Conservation (phyloP, 1,284 basidiomycete genomes). For the Gomphus sp. region DNA sequence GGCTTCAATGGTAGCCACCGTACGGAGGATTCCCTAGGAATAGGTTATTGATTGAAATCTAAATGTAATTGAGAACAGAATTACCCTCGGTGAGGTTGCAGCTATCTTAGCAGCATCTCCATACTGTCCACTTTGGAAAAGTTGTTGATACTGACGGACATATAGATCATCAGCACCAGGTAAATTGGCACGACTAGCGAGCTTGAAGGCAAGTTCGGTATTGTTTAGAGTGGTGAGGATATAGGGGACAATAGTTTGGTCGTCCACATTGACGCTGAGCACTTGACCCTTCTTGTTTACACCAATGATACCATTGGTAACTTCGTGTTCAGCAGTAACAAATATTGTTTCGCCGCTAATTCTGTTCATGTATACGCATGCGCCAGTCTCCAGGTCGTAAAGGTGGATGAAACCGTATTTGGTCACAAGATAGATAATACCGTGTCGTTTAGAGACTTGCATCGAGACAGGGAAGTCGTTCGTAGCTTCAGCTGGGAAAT, state of each 20-base stretch:
- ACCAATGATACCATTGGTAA: slow-evolving; percentile 92
- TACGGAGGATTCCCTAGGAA: slow-evolving; percentile 89
- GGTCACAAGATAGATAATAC: slow-evolving; percentile 95
- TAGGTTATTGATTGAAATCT: not conserved
- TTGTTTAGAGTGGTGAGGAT: slow-evolving; percentile 93
- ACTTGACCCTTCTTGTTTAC: slow-evolving; percentile 99
- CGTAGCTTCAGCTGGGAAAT: slow-evolving; percentile 96
- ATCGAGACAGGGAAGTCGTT: slow-evolving; percentile 99
- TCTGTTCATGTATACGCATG: slow-evolving; percentile 99
- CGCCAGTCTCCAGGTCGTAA: slow-evolving; percentile 97
- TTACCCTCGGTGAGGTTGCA: slow-evolving; percentile 88
- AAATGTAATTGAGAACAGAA: slow-evolving; percentile 15
- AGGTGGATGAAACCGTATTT: slow-evolving; percentile 99
- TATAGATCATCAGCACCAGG: slow-evolving; percentile 98
- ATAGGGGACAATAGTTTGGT: slow-evolving; percentile 93
- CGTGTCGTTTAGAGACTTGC: slow-evolving; percentile 97
- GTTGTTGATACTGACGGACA: slow-evolving; percentile 89
- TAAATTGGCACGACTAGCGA: slow-evolving; percentile 93
- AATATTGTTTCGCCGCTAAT: slow-evolving; percentile 99
- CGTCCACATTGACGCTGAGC: slow-evolving; percentile 94
- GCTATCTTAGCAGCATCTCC: slow-evolving; percentile 98
- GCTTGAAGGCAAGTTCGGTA: slow-evolving; percentile 96
- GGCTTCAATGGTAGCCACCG: slow-evolving; percentile 92
- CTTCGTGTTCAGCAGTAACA: slow-evolving; percentile 95
- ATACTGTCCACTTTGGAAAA: slow-evolving; percentile 88